These are phyloP conservation scores for Trichocladium antarcticum DNA, from an alignment of 495 filamentous ascomycete species.

Conservation along the genomic window DNA sequence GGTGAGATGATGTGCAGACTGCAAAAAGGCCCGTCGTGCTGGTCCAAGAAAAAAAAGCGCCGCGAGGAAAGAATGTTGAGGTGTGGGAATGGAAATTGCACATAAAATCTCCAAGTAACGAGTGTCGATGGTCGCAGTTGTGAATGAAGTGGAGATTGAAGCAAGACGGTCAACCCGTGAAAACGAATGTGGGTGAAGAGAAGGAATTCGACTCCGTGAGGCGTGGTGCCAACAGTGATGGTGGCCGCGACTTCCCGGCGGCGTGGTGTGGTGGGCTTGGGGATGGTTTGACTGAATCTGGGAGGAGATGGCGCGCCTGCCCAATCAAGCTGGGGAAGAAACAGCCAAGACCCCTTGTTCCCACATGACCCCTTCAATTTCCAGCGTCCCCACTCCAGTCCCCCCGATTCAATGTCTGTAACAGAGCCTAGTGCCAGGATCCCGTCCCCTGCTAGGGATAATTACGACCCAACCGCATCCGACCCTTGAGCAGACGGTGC, in stretches of 20 bases:
- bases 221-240: slow-evolving; percentile 2
- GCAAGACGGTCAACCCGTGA: background rate
- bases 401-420: no score
- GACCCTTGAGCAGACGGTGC: no score
- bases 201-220: slow-evolving; percentile 5
- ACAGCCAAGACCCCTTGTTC: background rate
- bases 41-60: background rate
- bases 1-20: no score
- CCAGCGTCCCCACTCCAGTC: background rate
- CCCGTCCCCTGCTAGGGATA: no score
- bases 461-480: no score
- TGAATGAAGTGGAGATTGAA: background rate
- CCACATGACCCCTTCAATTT: background rate
- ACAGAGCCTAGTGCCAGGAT: no score
- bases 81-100: slow-evolving; percentile 5
- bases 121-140: slow-evolving; percentile 6
- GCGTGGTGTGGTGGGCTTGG: slow-evolving; percentile 2
- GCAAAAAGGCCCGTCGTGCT: background rate
- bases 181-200: background rate
- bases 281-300: slow-evolving; percentile 3
- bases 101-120: background rate
- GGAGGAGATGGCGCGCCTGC: background rate
- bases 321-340: background rate
- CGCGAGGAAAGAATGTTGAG: slow-evolving; percentile 6
- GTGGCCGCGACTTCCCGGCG: background rate